Percentiles rank a stretch among this genome's conserved stretches.
Conservation (phyloP, 2,329 filamentous ascomycete species). For the Pseudocercospora macadamiae region DNA sequence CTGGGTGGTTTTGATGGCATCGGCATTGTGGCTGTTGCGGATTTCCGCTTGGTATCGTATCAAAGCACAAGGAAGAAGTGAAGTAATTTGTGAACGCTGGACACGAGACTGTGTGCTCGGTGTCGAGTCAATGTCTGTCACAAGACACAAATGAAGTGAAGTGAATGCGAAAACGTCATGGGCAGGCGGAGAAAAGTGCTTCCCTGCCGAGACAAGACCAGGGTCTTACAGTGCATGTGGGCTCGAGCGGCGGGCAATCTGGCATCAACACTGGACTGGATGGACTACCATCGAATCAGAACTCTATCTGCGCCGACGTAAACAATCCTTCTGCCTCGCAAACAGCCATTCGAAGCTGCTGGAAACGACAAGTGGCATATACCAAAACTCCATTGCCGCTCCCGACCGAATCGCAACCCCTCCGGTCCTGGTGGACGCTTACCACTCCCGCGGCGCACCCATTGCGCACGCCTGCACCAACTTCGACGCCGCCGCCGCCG, state of each 20-base stretch:
- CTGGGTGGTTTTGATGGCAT: slow-evolving; percentile 46
- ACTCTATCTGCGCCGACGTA: slow-evolving; percentile 14
- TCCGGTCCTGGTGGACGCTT: background rate
- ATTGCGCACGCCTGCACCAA: slow-evolving; percentile 14
- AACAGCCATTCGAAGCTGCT: background rate
- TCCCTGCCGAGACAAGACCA: background rate
- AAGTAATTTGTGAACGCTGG: too few species aligned
- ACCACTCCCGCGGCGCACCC: slow-evolving; percentile 5
- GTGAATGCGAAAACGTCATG: slow-evolving; percentile 21
- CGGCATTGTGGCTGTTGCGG: slow-evolving; percentile 32
- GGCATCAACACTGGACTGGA: too few species aligned
- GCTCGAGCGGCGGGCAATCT: slow-evolving; percentile 17
- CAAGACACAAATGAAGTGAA: slow-evolving; percentile 6
- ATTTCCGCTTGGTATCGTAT: background rate
- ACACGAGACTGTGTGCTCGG: background rate
- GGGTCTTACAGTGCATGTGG: background rate
- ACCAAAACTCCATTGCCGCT: background rate
- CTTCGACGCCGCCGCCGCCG: slow-evolving; percentile 2
- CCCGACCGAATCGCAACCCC: background rate
- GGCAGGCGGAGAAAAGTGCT: background rate
- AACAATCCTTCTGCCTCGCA: slow-evolving; percentile 1
- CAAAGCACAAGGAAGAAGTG: too few species aligned
- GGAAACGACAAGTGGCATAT: background rate
- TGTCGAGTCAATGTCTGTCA: background rate
- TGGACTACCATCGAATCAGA: slow-evolving; percentile 6